Percentiles rank a stretch among this genome's conserved stretches.
These are phyloP conservation scores for Schizonepeta tenuifolia DNA, from an alignment of 257 asterid species.

Conservation along the genomic window DNA sequence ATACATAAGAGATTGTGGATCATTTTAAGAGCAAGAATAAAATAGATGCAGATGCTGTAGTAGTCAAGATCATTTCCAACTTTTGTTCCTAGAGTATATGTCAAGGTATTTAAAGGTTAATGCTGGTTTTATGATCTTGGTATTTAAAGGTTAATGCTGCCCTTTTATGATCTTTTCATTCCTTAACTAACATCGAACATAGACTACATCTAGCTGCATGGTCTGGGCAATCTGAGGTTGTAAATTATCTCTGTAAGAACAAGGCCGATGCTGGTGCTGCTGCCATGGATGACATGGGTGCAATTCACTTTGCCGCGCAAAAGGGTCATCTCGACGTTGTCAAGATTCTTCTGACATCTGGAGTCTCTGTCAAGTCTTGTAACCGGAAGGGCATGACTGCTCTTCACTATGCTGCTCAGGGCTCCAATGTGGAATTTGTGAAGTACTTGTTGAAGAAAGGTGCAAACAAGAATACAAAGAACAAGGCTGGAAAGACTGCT, in stretches of 20 bases:
- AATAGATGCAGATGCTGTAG: not conserved
- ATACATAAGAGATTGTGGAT: not conserved
- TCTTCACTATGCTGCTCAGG: slow-evolving; percentile 94
- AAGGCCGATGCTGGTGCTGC: slow-evolving; percentile 94
- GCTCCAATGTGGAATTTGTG: slow-evolving; percentile 73
- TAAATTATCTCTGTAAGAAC: slow-evolving; percentile 77
- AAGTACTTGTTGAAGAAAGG: slow-evolving; percentile 85
- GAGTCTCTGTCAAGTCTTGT: slow-evolving; percentile 68
- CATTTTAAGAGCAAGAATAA: not conserved
- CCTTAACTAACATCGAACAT: slow-evolving; percentile 38
- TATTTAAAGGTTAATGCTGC: slow-evolving; percentile 7
- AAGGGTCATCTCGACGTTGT: slow-evolving; percentile 85
- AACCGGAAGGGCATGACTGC: slow-evolving; percentile 93
- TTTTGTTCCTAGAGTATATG: not conserved
- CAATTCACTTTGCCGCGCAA: slow-evolving; percentile 95
- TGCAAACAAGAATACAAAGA: slow-evolving; percentile 55
- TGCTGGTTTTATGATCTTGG: slow-evolving; percentile 7
- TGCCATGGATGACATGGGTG: slow-evolving; percentile 99
- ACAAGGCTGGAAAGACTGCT: slow-evolving; percentile 82
- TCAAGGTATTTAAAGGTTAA: not conserved
- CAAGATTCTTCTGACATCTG: slow-evolving; percentile 60
- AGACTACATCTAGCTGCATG: slow-evolving; percentile 98
- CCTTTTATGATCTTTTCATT: slow-evolving; percentile 20
- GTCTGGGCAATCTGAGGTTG: slow-evolving; percentile 84
- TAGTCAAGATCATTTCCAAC: not conserved